Base-by-base conservation (phyloP, 305 asterid genomes). In the Fraxinus nigra region DNA sequence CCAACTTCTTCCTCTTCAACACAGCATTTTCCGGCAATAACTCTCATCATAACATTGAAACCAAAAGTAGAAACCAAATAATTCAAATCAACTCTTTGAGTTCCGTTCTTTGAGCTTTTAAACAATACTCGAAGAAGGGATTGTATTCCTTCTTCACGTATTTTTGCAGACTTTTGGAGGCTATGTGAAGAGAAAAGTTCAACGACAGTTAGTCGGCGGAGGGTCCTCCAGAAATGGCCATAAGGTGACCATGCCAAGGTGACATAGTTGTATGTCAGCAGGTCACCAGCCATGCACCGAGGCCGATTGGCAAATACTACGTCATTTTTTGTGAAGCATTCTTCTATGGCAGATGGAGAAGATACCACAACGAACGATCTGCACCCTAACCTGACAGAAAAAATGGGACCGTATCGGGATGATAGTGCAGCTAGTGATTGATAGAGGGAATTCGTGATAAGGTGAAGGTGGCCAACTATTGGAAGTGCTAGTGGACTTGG, bases 261-360 rank as follows among this genome's bases (percentile, higher is more conserved):
- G 4, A 72, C 18, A 54, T 87, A 84, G 82, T 85, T 79, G 87
- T 87, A 89, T 1, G 89, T 78, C 16, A 86, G 67, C 8, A 51
- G 79, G 79, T 89, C 89, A 0, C 84, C 89, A 0, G 84, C 83
- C 83, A 89, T 1, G 77, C 85, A 32, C 1, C 26, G 28, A 11
- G 92, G 92, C 28, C 92, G 89, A 82, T 87, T 86, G 81, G 92
- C 88, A 40, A 89, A 82, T 7, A 78, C 78, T 0, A 86, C n/a
- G 82, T 89, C 90, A 84, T 89, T 80, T 56, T 79, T 80, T 69
- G 88, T 89, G 87, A 89, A 85, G 85, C 92, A 89, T 80, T 89
- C 90, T 35, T 80, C 89, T 16, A 87, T 35, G 77, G 87, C 86
- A 16, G 89, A 81, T 2, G 92, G 88, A 10, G 92, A 89, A 37